Evolutionary conservation across 192 early-diverging fungal species (phyloP).

Genomic region (Linnemannia exigua): DNA sequence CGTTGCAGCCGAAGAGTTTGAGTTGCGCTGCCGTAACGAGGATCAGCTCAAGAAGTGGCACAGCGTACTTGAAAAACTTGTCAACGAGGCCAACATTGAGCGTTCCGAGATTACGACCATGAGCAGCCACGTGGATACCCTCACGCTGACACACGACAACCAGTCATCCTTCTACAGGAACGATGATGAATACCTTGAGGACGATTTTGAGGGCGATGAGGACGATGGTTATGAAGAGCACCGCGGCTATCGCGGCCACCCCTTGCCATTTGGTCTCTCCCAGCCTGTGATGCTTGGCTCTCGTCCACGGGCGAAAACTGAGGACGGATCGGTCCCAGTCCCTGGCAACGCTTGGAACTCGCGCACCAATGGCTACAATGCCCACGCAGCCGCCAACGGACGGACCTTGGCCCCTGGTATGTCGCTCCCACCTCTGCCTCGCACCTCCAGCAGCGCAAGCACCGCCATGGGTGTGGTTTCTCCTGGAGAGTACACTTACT

Average conservation of each 20-base stretch:
- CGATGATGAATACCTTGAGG: slow-evolving; percentile 64
- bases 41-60: slow-evolving; percentile 95
- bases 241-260: slow-evolving; percentile 45
- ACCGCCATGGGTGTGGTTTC: slow-evolving; percentile 51
- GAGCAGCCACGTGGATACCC: slow-evolving; percentile 27
- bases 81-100: slow-evolving; percentile 65
- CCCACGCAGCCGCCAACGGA: slow-evolving; percentile 13
- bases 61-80: slow-evolving; percentile 77
- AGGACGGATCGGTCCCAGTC: slow-evolving; percentile 39
- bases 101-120: slow-evolving; percentile 26
- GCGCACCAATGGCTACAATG: slow-evolving; percentile 9
- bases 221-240: slow-evolving; percentile 44
- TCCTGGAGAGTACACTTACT: slow-evolving; percentile 58
- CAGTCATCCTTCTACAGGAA: slow-evolving; percentile 57
- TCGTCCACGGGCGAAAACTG: slow-evolving; percentile 46
- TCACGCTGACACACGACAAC: slow-evolving; percentile 14
- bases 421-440: slow-evolving; percentile 56
- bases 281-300: slow-evolving; percentile 29
- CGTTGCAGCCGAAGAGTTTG: slow-evolving; percentile 84
- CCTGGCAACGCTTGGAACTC: slow-evolving; percentile 49
- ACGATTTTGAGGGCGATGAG: slow-evolving; percentile 58
- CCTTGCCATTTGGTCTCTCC: slow-evolving; percentile 54
- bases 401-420: slow-evolving; percentile 31
- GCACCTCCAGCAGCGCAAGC: slow-evolving; percentile 44
- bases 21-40: slow-evolving; percentile 88